Evolutionary conservation across 805 yeast genomes (phyloP).

Genomic region (Candida orba): DNA sequence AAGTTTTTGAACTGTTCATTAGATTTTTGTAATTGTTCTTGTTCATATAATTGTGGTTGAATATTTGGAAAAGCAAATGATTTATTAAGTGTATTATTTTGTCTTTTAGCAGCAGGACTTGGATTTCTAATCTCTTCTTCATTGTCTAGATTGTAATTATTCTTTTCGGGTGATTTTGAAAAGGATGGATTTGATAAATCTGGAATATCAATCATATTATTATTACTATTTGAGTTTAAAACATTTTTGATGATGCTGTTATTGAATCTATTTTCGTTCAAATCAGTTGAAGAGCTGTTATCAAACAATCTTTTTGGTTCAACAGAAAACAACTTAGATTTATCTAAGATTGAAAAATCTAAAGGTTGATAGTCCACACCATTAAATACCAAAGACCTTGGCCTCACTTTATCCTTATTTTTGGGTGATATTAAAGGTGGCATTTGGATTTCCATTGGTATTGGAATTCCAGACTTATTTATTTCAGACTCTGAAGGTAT

Average conservation of each 20-base stretch:
- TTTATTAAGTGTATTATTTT: slow-evolving; percentile 19
- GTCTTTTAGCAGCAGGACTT: slow-evolving; percentile 20
- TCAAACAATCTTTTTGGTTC: slow-evolving; percentile 1
- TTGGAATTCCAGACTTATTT: slow-evolving; percentile 27
- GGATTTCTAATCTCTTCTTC: slow-evolving; percentile 22
- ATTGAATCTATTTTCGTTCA: too few species aligned
- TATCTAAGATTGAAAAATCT: slow-evolving; percentile 5
- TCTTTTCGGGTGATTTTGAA: background rate
- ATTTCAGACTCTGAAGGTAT: slow-evolving; percentile 30
- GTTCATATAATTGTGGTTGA: background rate
- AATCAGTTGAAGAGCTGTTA: too few species aligned
- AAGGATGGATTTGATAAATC: slow-evolving; percentile 1
- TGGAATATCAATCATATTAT: slow-evolving; percentile 10
- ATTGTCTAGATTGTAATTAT: slow-evolving; percentile 12
- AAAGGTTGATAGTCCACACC: slow-evolving; percentile 30
- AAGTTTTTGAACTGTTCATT: too few species aligned
- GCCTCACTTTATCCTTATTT: slow-evolving; percentile 24
- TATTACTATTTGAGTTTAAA: background rate
- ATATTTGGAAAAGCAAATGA: slow-evolving; percentile 20
- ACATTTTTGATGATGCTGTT: background rate
- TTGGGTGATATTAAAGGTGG: slow-evolving; percentile 33
- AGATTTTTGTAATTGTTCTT: too few species aligned
- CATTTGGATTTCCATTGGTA: slow-evolving; percentile 30
- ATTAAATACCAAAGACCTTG: slow-evolving; percentile 28
- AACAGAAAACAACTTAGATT: background rate